Conservation (phyloP, 495 filamentous ascomycete species). For the Penicillium bovifimosum region DNA sequence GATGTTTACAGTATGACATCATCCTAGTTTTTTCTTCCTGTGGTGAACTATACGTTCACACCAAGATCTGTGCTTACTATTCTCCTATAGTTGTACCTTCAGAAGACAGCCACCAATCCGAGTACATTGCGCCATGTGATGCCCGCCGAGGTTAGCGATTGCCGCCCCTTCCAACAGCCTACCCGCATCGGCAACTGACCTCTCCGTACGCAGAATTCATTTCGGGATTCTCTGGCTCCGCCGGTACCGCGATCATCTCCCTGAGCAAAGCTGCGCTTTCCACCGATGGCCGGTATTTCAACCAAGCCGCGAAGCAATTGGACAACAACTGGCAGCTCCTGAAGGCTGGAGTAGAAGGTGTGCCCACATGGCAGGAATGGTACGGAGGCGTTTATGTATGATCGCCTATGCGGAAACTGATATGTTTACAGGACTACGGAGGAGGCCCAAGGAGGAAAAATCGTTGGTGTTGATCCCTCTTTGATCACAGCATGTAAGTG, state of each 20-base stretch:
- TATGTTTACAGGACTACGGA: slow-evolving; percentile 57
- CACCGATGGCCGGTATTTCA: slow-evolving; percentile 98
- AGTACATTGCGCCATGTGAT: slow-evolving; percentile 95
- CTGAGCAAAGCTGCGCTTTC: slow-evolving; percentile 81
- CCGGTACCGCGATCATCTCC: slow-evolving; percentile 87
- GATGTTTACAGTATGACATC: slow-evolving; percentile 83
- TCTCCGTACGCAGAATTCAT: slow-evolving; percentile 58
- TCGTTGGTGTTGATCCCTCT: slow-evolving; percentile 86
- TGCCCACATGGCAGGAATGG: slow-evolving; percentile 99
- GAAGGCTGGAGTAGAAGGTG: slow-evolving; percentile 88
- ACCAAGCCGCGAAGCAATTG: slow-evolving; percentile 89
- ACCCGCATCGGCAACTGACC: slow-evolving; percentile 12
- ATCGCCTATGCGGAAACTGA: slow-evolving; percentile 19
- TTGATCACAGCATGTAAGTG: slow-evolving; percentile 70
- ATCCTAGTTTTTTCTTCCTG: neutral
- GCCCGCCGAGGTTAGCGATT: slow-evolving; percentile 66
- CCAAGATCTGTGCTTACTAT: slow-evolving; percentile 12
- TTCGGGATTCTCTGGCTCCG: slow-evolving; percentile 91
- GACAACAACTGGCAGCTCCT: slow-evolving; percentile 88
- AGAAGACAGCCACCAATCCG: slow-evolving; percentile 95
- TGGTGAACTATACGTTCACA: neutral
- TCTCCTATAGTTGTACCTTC: slow-evolving; percentile 77
- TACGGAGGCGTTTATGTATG: slow-evolving; percentile 27
- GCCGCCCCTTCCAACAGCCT: neutral
- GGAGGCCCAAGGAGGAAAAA: slow-evolving; percentile 76